Evolutionary conservation across 1,139 yeast genomes (phyloP), one percentile per base, ranked within the genome.

Genomic region (Meyerozyma carpophila): DNA sequence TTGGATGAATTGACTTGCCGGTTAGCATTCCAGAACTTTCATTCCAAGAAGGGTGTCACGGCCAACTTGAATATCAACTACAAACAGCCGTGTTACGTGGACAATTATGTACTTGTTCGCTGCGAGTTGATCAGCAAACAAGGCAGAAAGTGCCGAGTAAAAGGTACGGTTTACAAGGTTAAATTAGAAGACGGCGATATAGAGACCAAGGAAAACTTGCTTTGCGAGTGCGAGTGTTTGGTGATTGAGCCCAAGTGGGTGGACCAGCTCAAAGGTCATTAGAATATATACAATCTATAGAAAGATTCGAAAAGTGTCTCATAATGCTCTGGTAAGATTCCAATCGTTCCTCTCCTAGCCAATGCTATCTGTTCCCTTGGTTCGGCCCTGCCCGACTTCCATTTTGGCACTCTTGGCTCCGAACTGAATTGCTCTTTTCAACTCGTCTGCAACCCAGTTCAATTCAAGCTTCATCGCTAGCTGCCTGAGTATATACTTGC

Each of bases 381-480:
- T 63, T 53, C 77, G 80, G 8, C 84, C 79, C 41, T 82, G 79
- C 0, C 91, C 93, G 8, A 77, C 65, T 50, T 86, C 93, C 82
- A 93, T 79, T 60, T 93, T 93, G 1, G 99, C 98, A 57, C 96
- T 85, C 52, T 86, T 82, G 0, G 98, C 87, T 0, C 99, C 99
- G 64, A 93, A 93, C 58, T 93, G 98, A 48, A 93, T 90, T 0
- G 99, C 99, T 41, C 98, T 70, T 58, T 93, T 93, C n/a, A 84
- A 79, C 57, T 93, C 98, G 29, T 69, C 65, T 20, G 81, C 68
- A 0, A 89, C 94, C 62, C 75, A 76, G 0, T 52, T 60, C 36
- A 91, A 61, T 0, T 78, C 79, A 43, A 82, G 56, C 1, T 40
- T 29, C 3, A 49, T 53, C 0, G 97, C 97, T 16, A 88, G 57